Conservation (phyloP, 1,284 basidiomycete species). For the Blastosporella zonata region DNA sequence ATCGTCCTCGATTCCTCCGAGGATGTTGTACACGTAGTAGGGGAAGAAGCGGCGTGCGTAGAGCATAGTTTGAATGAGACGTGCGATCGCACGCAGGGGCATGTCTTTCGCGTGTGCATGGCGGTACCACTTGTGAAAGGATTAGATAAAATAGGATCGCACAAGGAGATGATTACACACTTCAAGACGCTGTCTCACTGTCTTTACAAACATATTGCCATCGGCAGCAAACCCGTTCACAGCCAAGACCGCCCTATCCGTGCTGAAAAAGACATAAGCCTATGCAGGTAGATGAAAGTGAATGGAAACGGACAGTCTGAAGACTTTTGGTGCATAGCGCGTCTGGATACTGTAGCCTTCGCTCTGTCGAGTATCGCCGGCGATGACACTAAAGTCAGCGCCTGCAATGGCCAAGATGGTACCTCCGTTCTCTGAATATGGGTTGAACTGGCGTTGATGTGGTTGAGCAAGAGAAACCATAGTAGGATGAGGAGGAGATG, state of each 20-base stretch:
- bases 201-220: constrained; percentile 94
- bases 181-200: constrained; percentile 89
- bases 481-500: constrained; percentile 12
- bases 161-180: constrained; percentile 39
- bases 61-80: constrained; percentile 94
- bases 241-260: constrained; percentile 89
- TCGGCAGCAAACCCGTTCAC: constrained; percentile 96
- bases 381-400: constrained; percentile 87
- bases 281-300: constrained; percentile 3
- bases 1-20: constrained; percentile 92
- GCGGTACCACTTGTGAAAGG: constrained; percentile 76
- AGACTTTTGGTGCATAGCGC: constrained; percentile 91
- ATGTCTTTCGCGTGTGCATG: constrained; percentile 94
- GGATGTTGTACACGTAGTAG: constrained; percentile 94
- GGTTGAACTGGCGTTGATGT: constrained; percentile 72
- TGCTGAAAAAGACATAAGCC: constrained; percentile 45
- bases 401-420: constrained; percentile 95
- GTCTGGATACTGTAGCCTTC: constrained; percentile 96
- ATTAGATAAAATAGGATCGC: constrained; percentile 12
- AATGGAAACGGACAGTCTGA: constrained; percentile 58
- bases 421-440: constrained; percentile 89
- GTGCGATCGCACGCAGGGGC: constrained; percentile 87
- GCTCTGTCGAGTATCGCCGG: constrained; percentile 92
- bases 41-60: constrained; percentile 95
- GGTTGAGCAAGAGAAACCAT: constrained; percentile 40